phyloP scores from a whole-genome alignment of 805 yeast genomes.

The Candida piceae region DNA sequence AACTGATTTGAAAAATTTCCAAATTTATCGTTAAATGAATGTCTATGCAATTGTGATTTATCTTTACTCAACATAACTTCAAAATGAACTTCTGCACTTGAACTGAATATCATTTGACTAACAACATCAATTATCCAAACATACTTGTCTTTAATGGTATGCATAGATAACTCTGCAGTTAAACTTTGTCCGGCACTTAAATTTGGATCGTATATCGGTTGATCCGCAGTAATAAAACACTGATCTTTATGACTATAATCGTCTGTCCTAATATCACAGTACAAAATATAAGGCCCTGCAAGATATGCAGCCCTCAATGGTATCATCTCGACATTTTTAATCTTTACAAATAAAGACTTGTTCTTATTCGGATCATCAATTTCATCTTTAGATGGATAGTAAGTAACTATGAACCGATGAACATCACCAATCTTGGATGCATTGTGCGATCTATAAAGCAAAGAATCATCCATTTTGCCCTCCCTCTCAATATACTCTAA shows the following conservation, averaged over 20 bases:
- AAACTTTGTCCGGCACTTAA: constrained; percentile 63
- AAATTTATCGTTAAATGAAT: constrained; percentile 12
- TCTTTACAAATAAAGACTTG: constrained; percentile 43
- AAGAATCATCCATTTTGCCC: constrained; percentile 4
- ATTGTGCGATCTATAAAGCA: constrained; percentile 21
- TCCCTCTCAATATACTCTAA: no score
- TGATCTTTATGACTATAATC: constrained; percentile 52
- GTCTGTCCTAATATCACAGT: constrained; percentile 71
- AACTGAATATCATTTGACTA: constrained; percentile 72
- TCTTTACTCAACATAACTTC: constrained; percentile 53
- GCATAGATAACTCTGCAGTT: constrained; percentile 56
- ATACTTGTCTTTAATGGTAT: constrained; percentile 52
- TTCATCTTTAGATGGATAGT: constrained; percentile 34
- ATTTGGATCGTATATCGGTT: constrained; percentile 70
- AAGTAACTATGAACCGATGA: constrained; percentile 50
- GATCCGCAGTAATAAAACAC: constrained; percentile 68
- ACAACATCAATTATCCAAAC: constrained; percentile 78
- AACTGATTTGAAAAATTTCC: constrained; percentile 32
- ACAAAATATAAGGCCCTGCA: constrained; percentile 84
- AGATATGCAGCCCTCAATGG: constrained; percentile 77
- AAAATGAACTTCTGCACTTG: constrained; percentile 63
- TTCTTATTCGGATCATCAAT: constrained; percentile 8
- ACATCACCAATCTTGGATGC: constrained; percentile 56
- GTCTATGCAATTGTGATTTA: constrained; percentile 29
- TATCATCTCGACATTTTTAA: constrained; percentile 67